Conservation (phyloP, 1,284 basidiomycete species). For the Crepidotus sp. region DNA sequence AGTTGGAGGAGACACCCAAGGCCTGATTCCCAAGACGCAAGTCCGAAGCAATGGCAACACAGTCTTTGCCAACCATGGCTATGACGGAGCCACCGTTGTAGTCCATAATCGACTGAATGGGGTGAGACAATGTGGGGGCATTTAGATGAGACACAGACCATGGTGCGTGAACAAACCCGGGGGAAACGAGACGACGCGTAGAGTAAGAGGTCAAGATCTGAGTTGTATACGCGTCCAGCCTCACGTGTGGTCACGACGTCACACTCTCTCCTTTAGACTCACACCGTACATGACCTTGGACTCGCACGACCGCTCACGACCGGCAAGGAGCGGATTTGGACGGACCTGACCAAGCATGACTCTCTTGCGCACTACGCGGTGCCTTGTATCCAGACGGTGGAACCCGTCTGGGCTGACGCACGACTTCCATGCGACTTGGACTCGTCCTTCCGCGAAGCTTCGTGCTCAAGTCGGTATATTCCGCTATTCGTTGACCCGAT, state of each 20-base stretch:
- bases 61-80: conserved; percentile 98
- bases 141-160: conserved; percentile 26
- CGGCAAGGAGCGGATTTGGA: not conserved
- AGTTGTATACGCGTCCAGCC: conserved; percentile 26
- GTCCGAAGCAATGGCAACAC: conserved; percentile 97
- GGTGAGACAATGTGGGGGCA: conserved; percentile 11
- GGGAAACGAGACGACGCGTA: conserved; percentile 13
- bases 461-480: conserved; percentile 14
- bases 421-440: conserved; percentile 4
- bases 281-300: not conserved
- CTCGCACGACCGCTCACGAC: not conserved
- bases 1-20: conserved; percentile 84
- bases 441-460: conserved; percentile 1
- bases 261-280: not conserved
- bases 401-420: not conserved
- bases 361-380: not conserved
- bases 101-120: conserved; percentile 69
- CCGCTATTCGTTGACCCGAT: not conserved
- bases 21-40: conserved; percentile 88
- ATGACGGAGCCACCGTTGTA: conserved; percentile 95
- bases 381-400: not conserved
- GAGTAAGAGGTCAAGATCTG: conserved; percentile 13
- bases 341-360: not conserved
- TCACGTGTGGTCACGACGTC: conserved; percentile 16
- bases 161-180: conserved; percentile 24